Evolutionary conservation across 345 rosid genomes (phyloP), one percentile per base, ranked within the genome.

Genomic region (Arabis hirsuta): DNA sequence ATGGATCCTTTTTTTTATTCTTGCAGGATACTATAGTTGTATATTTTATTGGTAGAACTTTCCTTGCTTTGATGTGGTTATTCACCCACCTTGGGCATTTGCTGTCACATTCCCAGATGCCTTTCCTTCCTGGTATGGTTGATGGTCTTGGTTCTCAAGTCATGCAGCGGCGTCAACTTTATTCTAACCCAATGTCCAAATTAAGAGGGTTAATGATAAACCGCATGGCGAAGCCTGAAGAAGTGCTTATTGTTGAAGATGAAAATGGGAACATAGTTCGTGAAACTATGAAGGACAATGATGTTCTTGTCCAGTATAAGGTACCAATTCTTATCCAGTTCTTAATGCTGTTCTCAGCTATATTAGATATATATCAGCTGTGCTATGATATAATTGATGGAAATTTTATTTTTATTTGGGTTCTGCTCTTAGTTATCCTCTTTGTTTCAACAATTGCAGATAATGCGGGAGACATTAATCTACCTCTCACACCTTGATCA

Each of bases 211-310:
- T 96, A 53, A 92, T 96, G 99, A 92, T 96, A 51, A 87, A 86
- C 62, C 97, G 99, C 29, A 96, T 96, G 98, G 99, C 99, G 16
- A 92, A 96, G 81, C 99, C 99, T 62, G 99, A 96, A 71, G 99
- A 96, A 79, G 98, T 96, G 70, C 76, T 96, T 42, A 90, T 96
- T 62, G 98, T 96, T 82, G 99, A 96, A 86, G 99, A 96, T 86
- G 99, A 96, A 83, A 96, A 96, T 82, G 99, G 99, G 31, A 96
- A 96, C 80, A 92, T 92, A 38, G 99, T 92, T 55, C 95, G 97
- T 65, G 98, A 90, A 87, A 96, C 99, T 54, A 76, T 96, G 99
- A 96, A 96, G 79, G 99, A 96, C 83, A 92, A 96, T 63, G 99
- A 96, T 86, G 97, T 96, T 71, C 99, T 92, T 74, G 98, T 96